phyloP scores from a whole-genome alignment of 108 stramenopile species.

The Pseudonitzschia multiseries region DNA sequence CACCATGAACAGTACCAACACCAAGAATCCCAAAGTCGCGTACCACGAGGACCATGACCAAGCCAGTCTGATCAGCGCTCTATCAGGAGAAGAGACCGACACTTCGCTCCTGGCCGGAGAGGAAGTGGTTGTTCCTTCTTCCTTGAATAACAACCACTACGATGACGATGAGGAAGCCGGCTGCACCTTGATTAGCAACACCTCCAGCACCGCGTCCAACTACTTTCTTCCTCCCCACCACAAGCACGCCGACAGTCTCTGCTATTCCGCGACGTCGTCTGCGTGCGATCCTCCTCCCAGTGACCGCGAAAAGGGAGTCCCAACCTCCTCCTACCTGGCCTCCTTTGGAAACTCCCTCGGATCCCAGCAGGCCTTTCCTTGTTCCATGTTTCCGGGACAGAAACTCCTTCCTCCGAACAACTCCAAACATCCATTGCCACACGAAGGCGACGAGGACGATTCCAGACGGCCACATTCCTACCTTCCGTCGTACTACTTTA shows the following conservation, averaged over 20 bases:
- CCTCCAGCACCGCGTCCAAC: not conserved
- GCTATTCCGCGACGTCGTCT: not conserved
- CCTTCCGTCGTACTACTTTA: conserved; percentile 19
- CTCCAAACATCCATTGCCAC: not conserved
- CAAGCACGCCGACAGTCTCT: not conserved
- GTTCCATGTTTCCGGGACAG: conserved; percentile 6
- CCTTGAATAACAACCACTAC: not conserved
- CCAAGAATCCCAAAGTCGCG: not conserved
- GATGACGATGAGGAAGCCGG: not conserved
- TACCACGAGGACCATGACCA: not conserved
- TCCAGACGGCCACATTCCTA: conserved; percentile 35
- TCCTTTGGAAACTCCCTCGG: not conserved
- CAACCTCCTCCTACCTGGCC: not conserved
- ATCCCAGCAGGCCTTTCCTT: not conserved
- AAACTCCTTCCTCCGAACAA: not conserved
- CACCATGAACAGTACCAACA: not conserved
- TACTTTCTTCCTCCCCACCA: not conserved
- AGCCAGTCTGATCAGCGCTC: not conserved
- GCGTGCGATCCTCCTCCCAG: not conserved
- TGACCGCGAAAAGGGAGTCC: not conserved
- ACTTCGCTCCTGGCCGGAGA: not conserved
- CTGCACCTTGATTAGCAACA: not conserved
- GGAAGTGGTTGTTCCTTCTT: too few relatives aligned
- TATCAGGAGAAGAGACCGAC: not conserved
- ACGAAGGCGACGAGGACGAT: not conserved